Percentiles rank a stretch among this genome's conserved stretches.
Conservation (phyloP, 495 filamentous ascomycete genomes). For the Talaromyces proteolyticus region DNA sequence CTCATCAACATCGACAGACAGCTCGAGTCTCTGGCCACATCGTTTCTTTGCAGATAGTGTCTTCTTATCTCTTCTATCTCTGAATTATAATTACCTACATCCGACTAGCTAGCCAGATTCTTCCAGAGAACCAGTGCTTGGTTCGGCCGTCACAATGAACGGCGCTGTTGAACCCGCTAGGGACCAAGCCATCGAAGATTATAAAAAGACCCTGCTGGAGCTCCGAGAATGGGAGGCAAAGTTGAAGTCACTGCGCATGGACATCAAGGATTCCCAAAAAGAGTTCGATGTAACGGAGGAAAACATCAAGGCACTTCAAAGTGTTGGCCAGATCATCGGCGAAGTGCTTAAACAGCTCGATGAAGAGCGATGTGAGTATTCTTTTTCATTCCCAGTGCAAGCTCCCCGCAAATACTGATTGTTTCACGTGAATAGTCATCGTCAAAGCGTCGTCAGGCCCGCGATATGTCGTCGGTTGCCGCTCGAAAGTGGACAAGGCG, state of each 20-base stretch:
- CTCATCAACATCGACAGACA: background rate
- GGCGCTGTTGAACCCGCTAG: constrained; percentile 58
- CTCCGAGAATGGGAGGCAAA: constrained; percentile 98
- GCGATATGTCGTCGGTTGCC: constrained; percentile 96
- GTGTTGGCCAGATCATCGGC: constrained; percentile 98
- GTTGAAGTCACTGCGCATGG: constrained; percentile 82
- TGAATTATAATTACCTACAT: too few relatives aligned
- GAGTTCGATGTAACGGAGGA: constrained; percentile 97
- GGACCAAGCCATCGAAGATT: constrained; percentile 75
- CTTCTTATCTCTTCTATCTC: too few relatives aligned
- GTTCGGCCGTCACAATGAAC: constrained; percentile 34
- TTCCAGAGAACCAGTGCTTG: constrained; percentile 1
- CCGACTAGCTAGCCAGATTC: too few relatives aligned
- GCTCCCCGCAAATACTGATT: background rate
- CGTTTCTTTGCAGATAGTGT: too few relatives aligned
- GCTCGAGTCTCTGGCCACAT: background rate
- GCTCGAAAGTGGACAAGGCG: constrained; percentile 93
- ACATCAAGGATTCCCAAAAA: constrained; percentile 90
- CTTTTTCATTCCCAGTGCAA: background rate
- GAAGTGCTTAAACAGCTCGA: constrained; percentile 98
- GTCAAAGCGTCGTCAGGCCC: constrained; percentile 95
- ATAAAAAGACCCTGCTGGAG: constrained; percentile 90
- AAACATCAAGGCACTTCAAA: constrained; percentile 99
- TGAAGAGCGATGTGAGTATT: constrained; percentile 86
- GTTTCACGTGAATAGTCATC: constrained; percentile 58